Percentiles rank a stretch among this genome's conserved stretches.
phyloP scores from a whole-genome alignment of 2,329 filamentous ascomycete species.

The Tolypocladium inflatum region DNA sequence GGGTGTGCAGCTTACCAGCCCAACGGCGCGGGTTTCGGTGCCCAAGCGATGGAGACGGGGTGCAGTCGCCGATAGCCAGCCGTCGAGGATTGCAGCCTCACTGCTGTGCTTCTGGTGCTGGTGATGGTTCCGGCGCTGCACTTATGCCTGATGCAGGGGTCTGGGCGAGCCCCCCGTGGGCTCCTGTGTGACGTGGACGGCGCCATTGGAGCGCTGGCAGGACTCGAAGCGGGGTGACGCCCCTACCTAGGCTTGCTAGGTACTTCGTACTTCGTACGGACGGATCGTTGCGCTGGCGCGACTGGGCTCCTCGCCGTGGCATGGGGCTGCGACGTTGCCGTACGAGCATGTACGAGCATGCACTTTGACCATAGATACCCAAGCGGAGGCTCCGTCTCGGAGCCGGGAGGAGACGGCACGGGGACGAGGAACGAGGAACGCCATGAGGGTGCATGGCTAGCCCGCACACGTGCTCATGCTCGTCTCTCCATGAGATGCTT shows the following conservation, averaged over 20 bases:
- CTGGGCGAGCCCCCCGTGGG: background rate
- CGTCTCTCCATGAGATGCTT: background rate
- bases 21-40: conserved; percentile 1
- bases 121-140: background rate
- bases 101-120: background rate
- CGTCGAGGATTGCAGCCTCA: background rate
- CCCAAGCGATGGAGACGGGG: background rate
- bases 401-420: background rate
- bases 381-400: background rate
- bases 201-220: conserved; percentile 1
- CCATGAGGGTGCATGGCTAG: background rate
- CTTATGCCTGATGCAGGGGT: conserved; percentile 1
- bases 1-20: background rate
- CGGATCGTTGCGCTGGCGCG: background rate
- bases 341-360: too few species aligned
- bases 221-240: background rate
- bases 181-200: conserved; percentile 7
- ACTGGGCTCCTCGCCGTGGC: background rate
- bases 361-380: background rate
- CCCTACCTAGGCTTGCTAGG: too few species aligned
- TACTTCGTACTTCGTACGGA: too few species aligned
- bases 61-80: background rate
- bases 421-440: background rate
- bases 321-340: background rate
- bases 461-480: background rate